These are phyloP conservation scores for Bacidia rubella DNA, from an alignment of 495 filamentous ascomycete species.

Conservation along the genomic window DNA sequence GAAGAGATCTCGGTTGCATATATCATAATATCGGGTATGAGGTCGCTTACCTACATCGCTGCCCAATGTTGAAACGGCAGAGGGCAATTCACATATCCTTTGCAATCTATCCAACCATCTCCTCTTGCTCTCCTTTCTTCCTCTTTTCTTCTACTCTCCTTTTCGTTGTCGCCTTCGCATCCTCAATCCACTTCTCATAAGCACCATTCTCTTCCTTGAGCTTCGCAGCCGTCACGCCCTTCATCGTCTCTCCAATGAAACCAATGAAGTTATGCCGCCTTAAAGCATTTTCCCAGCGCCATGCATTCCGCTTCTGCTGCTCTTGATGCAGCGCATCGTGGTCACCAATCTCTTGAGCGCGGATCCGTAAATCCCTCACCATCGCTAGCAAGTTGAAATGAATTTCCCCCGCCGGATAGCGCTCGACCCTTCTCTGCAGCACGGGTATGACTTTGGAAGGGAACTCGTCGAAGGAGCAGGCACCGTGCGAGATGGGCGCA, in stretches of 20 bases:
- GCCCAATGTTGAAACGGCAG: no score
- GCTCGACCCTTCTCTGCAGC: conserved; percentile 64
- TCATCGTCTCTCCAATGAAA: conserved; percentile 81
- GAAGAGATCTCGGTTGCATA: no score
- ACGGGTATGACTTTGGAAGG: conserved; percentile 76
- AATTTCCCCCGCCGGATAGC: conserved; percentile 81
- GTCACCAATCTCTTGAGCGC: conserved; percentile 75
- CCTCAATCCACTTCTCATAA: conserved; percentile 70
- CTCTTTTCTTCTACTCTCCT: conserved; percentile 47
- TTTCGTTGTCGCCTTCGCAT: conserved; percentile 56
- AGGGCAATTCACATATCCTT: no score
- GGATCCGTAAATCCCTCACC: conserved; percentile 61
- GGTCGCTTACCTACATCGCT: no score
- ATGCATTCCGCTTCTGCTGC: conserved; percentile 70
- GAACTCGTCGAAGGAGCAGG: conserved; percentile 54
- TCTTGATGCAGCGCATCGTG: conserved; percentile 61
- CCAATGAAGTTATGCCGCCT: conserved; percentile 91
- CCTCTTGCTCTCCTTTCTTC: conserved; percentile 20
- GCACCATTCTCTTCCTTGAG: conserved; percentile 42
- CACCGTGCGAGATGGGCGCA: conserved; percentile 76
- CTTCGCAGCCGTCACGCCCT: conserved; percentile 65
- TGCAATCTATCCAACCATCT: conserved; percentile 1
- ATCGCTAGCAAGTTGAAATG: conserved; percentile 93
- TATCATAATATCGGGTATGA: no score
- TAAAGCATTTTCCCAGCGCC: conserved; percentile 94